These are phyloP conservation scores for Diaporthe eres DNA, from an alignment of 2,329 filamentous ascomycete genomes.

Conservation along the genomic window DNA sequence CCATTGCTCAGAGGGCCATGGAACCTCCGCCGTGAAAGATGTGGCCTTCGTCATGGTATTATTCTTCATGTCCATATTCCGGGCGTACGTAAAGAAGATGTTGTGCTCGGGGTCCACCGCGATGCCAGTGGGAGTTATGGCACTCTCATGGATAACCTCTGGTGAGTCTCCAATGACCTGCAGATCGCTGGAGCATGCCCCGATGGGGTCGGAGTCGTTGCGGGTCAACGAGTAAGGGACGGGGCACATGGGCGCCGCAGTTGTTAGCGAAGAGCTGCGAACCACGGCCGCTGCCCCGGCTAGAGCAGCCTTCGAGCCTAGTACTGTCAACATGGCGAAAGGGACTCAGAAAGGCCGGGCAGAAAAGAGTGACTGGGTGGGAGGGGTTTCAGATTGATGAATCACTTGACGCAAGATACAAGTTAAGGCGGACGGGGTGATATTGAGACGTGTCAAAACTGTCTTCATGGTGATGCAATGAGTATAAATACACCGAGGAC, in stretches of 20 bases:
- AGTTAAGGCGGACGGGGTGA: too few species aligned
- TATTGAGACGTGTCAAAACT: too few species aligned
- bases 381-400: neutral
- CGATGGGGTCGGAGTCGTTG: neutral
- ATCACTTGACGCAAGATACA: too few species aligned
- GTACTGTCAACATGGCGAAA: neutral
- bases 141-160: neutral
- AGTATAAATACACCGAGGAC: neutral
- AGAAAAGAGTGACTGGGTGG: neutral
- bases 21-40: neutral
- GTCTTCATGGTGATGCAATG: neutral
- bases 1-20: constrained; percentile 20
- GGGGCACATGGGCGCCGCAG: neutral
- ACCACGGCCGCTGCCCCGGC: neutral
- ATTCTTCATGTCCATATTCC: constrained; percentile 13
- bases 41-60: neutral
- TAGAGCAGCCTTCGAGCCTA: neutral
- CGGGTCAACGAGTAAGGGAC: neutral
- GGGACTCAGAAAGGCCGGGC: neutral
- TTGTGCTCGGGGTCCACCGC: constrained; percentile 3
- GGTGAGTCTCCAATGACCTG: neutral
- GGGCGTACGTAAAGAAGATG: constrained; percentile 14
- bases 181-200: neutral
- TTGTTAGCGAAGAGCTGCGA: neutral
- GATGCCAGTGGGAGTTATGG: constrained; percentile 5